Conservation (phyloP, 2,329 filamentous ascomycete genomes). For the Fusarium compactum region DNA sequence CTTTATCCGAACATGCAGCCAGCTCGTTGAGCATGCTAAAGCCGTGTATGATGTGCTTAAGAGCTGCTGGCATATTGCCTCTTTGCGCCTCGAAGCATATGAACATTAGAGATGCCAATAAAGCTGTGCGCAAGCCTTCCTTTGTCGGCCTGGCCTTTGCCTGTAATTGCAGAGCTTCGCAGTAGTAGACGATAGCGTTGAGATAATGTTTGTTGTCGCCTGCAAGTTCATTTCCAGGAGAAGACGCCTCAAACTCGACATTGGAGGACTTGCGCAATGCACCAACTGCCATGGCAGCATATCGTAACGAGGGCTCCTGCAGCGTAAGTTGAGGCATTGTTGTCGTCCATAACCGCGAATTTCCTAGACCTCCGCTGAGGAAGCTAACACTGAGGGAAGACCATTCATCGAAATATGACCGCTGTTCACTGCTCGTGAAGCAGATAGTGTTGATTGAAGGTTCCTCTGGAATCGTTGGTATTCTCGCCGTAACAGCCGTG, state of each 20-base stretch:
- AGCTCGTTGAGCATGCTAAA: constrained; percentile 57
- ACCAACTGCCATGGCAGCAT: constrained; percentile 57
- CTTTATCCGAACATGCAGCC: constrained; percentile 52
- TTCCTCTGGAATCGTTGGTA: constrained; percentile 49
- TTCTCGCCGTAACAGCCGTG: constrained; percentile 48
- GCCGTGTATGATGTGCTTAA: constrained; percentile 57
- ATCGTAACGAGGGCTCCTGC: constrained; percentile 54
- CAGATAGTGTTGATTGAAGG: constrained; percentile 52
- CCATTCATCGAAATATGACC: constrained; percentile 56
- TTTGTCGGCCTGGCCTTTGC: constrained; percentile 52
- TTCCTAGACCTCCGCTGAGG: constrained; percentile 52
- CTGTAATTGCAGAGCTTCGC: constrained; percentile 56
- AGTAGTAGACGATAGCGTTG: constrained; percentile 57
- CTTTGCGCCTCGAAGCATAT: constrained; percentile 58
- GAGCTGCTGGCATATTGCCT: constrained; percentile 55
- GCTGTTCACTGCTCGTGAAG: constrained; percentile 52
- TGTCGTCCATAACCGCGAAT: constrained; percentile 54
- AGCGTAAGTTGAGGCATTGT: constrained; percentile 57
- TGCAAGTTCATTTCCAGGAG: constrained; percentile 34
- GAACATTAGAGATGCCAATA: constrained; percentile 56
- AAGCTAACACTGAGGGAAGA: constrained; percentile 51
- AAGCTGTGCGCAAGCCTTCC: constrained; percentile 54
- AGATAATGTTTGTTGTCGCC: constrained; percentile 54
- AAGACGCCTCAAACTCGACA: constrained; percentile 35
- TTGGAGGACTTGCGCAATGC: constrained; percentile 54